Evolutionary conservation across 2,329 filamentous ascomycete genomes (phyloP).

Genomic region (Alternaria infectoria): DNA sequence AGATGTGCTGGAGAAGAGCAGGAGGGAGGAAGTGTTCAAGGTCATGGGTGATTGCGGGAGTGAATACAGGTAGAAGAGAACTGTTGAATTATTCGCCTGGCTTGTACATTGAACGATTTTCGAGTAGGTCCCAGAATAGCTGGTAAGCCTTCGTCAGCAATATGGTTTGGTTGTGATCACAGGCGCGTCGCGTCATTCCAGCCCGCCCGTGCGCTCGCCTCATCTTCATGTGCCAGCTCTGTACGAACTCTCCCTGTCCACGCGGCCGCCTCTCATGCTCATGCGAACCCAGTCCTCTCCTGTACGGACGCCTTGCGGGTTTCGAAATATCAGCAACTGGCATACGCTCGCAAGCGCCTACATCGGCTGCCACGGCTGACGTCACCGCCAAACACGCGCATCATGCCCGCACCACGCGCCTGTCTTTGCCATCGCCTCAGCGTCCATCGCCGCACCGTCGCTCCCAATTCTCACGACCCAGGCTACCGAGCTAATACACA

Average conservation of each 20-base stretch:
- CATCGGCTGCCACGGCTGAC: background rate
- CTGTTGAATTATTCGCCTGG: background rate
- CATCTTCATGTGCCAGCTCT: background rate
- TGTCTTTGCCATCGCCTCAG: background rate
- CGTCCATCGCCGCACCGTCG: background rate
- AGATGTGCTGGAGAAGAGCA: constrained; percentile 35
- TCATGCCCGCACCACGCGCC: background rate
- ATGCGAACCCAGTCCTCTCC: background rate
- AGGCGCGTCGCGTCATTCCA: background rate
- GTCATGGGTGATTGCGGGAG: constrained; percentile 51
- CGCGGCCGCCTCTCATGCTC: background rate
- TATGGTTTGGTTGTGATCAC: background rate
- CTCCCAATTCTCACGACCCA: background rate
- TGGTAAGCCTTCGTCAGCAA: background rate
- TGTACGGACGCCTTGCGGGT: background rate
- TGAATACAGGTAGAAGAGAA: constrained; percentile 41
- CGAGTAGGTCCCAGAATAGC: background rate
- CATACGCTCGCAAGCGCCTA: background rate
- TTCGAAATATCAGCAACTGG: background rate
- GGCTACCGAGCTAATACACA: background rate
- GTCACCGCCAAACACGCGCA: background rate
- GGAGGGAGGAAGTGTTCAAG: constrained; percentile 41
- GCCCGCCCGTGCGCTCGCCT: background rate
- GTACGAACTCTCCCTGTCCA: background rate
- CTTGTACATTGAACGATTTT: background rate